These are phyloP conservation scores for Candida railenensis DNA, from an alignment of 805 yeast genomes.

Conservation along the genomic window DNA sequence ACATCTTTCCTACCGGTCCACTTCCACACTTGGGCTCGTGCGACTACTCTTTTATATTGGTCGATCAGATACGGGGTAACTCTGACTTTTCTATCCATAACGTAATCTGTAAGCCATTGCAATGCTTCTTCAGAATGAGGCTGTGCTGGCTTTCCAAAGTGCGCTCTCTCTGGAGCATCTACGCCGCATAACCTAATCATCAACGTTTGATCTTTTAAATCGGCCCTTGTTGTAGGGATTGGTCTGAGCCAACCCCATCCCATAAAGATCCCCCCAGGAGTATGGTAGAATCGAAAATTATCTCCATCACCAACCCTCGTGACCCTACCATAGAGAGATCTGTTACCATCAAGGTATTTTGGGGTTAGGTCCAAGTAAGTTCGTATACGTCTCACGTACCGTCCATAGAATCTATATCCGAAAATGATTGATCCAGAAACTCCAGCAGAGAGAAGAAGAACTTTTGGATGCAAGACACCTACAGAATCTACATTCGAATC, in stretches of 20 bases:
- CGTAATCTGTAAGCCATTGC: constrained; percentile 64
- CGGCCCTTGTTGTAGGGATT: constrained; percentile 53
- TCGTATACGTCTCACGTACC: constrained; percentile 32
- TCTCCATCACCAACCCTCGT: constrained; percentile 96
- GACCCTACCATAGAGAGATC: constrained; percentile 59
- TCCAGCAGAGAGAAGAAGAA: constrained; percentile 36
- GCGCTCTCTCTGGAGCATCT: constrained; percentile 95
- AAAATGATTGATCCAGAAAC: constrained; percentile 26
- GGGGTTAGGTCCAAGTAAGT: constrained; percentile 40
- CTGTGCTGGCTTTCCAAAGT: constrained; percentile 92
- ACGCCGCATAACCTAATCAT: constrained; percentile 86
- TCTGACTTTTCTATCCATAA: constrained; percentile 66
- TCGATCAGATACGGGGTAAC: constrained; percentile 80
- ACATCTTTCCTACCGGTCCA: constrained; percentile 69
- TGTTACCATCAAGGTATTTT: constrained; percentile 25
- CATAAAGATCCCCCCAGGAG: constrained; percentile 83
- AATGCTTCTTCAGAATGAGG: constrained; percentile 84
- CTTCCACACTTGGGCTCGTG: constrained; percentile 64
- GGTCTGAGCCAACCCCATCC: constrained; percentile 94
- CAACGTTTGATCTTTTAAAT: constrained; percentile 63
- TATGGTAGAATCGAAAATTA: constrained; percentile 86
- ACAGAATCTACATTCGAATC: neutral
- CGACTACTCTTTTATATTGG: constrained; percentile 88
- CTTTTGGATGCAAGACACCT: constrained; percentile 36
- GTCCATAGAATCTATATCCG: constrained; percentile 28